These are phyloP conservation scores for Dioszegia aurantiaca DNA, from an alignment of 768 basidiomycete species.

Conservation along the genomic window DNA sequence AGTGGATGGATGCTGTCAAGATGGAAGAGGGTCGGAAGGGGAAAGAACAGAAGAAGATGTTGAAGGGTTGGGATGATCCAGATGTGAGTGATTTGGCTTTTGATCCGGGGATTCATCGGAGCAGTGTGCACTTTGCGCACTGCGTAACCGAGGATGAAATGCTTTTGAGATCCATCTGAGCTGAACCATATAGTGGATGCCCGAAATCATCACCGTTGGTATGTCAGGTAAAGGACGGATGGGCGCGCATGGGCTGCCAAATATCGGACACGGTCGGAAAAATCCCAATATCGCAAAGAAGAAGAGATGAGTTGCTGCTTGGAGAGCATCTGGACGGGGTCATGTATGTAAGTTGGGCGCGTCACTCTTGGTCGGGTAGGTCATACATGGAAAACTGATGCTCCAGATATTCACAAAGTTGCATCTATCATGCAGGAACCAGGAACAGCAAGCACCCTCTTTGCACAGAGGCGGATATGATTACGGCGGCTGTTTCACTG, in stretches of 20 bases:
- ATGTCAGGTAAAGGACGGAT: constrained; percentile 63
- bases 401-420: not conserved
- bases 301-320: no score
- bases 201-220: constrained; percentile 49
- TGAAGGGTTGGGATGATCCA: constrained; percentile 83
- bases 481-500: not conserved
- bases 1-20: constrained; percentile 79
- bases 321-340: not conserved
- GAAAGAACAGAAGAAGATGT: constrained; percentile 72
- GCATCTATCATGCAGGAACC: no score
- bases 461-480: no score
- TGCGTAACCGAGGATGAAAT: not conserved
- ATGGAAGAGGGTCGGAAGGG: constrained; percentile 68
- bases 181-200: constrained; percentile 45
- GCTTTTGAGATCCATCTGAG: no score
- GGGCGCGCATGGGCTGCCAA: constrained; percentile 67
- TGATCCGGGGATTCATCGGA: no score
- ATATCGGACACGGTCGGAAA: constrained; percentile 78
- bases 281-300: constrained; percentile 79
- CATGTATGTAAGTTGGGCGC: no score
- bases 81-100: constrained; percentile 61
- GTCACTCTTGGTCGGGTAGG: no score
- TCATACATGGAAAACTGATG: not conserved
- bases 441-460: no score
- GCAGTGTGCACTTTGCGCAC: no score